phyloP scores from a whole-genome alignment of 2,329 filamentous ascomycete genomes.

The Cladosporium sp. region DNA sequence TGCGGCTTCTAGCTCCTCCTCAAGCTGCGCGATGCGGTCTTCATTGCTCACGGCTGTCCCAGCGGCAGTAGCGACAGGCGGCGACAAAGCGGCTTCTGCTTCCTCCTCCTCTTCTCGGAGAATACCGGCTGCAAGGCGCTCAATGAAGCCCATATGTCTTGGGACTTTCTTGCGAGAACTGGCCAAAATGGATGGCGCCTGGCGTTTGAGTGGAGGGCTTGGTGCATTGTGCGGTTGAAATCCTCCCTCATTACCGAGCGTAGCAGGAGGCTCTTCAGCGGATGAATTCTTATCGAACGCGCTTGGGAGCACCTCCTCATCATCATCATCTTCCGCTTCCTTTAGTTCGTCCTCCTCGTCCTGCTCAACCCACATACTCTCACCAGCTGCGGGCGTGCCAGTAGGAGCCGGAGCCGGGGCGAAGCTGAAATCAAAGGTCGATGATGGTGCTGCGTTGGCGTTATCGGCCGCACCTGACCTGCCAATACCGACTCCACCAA shows the following conservation, averaged over 20 bases:
- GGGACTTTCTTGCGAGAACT: not conserved
- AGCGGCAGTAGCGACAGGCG: not conserved
- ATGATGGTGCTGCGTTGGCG: not conserved
- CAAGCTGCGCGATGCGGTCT: not conserved
- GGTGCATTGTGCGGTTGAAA: not conserved
- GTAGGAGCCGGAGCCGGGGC: not conserved
- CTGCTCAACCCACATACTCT: conserved; percentile 20
- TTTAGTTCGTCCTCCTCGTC: not conserved
- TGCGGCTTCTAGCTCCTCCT: not conserved
- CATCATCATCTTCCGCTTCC: not conserved
- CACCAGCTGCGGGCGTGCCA: not conserved
- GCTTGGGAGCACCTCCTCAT: not conserved
- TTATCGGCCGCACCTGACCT: not conserved
- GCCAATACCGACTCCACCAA: conserved; percentile 17
- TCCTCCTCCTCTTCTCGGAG: not conserved
- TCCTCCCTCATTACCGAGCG: not conserved
- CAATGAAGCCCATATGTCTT: conserved; percentile 15
- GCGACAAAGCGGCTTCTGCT: not conserved
- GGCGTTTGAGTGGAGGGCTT: not conserved
- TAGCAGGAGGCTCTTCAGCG: not conserved
- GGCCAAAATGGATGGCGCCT: not conserved
- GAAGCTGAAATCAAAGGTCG: conserved; percentile 13
- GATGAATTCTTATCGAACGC: not conserved
- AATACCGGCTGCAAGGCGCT: conserved; percentile 12
- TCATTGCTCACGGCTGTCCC: not conserved